Base-by-base conservation (phyloP, 2,329 filamentous ascomycete genomes). In the Leptographium flavum region DNA sequence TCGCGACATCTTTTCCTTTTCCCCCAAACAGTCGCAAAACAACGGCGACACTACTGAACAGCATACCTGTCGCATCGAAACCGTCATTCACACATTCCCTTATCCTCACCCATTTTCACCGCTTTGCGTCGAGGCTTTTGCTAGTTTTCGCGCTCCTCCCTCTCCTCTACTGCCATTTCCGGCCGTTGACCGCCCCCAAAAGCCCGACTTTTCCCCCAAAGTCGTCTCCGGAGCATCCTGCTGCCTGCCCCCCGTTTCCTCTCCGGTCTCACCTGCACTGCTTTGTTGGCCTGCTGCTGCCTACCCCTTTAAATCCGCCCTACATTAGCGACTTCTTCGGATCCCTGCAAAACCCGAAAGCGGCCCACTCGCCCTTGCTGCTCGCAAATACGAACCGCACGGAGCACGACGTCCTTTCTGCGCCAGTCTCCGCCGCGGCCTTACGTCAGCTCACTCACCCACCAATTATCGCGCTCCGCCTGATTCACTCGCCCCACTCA, bases 81-180 rank as follows among this genome's bases (percentile, higher is more conserved):
- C n/a, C n/a, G n/a, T n/a, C n/a, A 15, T 21, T 21, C 21, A 2
- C n/a, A 13, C 17, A 6, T 23, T 15, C 17, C 33, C 9, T 36
- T 22, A 9, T 14, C 22, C 25, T 14, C 6, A 28, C 31, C 19
- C 19, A 23, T 32, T 33, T 25, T 46, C 48, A 40, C 48, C 36
- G 49, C 50, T 52, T 55, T 39, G 51, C 47, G 50, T 50, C 57
- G 60, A 63, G 59, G 56, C 60, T 63, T 62, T 72, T 50, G 60
- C 58, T 73, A 71, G 69, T 63, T 61, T 63, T 73, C 67, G 67
- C 58, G 54, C 56, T 43, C 39, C 17, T 31, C 39, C 36, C 23
- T 43, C 39, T 21, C 30, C 39, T 39, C 23, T 22, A n/a, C 39
- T 44, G 19, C 22, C 32, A 30, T 40, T 43, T 14, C 39, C 27